A percentile compares a stretch with the other conserved stretches of the same genome.
Evolutionary conservation across 306 rosid genomes (phyloP).

Genomic region (Dryas alaskensis): DNA sequence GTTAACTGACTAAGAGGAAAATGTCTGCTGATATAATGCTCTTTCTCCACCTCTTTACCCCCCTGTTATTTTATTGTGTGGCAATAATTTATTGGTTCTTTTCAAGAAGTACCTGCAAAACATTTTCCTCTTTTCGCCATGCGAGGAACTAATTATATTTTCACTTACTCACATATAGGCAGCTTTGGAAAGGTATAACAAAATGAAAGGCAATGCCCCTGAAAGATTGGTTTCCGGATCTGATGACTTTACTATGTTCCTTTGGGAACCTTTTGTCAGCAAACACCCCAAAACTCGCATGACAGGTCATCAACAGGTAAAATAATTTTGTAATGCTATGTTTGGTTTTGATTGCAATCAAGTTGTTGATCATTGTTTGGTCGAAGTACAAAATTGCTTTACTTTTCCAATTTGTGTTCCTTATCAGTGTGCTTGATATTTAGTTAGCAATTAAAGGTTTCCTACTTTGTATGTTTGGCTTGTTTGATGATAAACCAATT

Average conservation of each 20-base stretch:
- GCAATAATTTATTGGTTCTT: neutral
- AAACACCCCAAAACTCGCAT: slow-evolving; percentile 85
- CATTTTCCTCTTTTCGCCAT: neutral
- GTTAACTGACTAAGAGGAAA: neutral
- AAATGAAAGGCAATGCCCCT: slow-evolving; percentile 78
- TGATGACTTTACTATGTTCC: slow-evolving; percentile 95
- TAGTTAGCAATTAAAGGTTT: too few species aligned
- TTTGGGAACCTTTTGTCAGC: slow-evolving; percentile 91
- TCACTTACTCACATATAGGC: slow-evolving; percentile 44
- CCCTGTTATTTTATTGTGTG: neutral
- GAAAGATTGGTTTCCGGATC: slow-evolving; percentile 97
- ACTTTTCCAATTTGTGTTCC: neutral
- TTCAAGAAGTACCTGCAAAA: neutral
- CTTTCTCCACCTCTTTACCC: neutral
- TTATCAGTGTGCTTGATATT: neutral
- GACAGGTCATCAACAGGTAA: slow-evolving; percentile 97
- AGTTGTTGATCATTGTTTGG: slow-evolving; percentile 20
- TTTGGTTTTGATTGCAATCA: neutral
- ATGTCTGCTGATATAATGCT: neutral
- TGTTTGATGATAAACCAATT: too few species aligned
- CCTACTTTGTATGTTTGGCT: too few species aligned
- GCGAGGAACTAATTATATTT: slow-evolving; percentile 4
- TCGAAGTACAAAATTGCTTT: slow-evolving; percentile 18
- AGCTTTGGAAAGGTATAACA: slow-evolving; percentile 86
- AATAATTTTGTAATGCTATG: neutral